Evolutionary conservation across 352 stramenopile species (phyloP), one percentile per base, ranked within the genome.

Genomic region (Peronospora tabacina): DNA sequence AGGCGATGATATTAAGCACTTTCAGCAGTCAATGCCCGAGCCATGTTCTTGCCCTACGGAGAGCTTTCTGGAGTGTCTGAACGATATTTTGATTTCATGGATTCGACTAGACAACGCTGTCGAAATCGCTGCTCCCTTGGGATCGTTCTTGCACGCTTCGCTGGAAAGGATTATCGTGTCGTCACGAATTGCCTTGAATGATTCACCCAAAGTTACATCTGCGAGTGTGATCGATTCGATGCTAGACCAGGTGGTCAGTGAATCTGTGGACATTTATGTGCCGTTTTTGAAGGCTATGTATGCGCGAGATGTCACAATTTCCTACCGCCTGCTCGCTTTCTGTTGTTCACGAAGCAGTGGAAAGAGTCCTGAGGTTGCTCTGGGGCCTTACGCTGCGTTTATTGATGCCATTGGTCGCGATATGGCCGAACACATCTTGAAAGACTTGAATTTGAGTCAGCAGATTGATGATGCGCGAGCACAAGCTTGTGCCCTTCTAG

Each of bases 51-150:
- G 71, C 17, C 76, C 76, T 0, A 81, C 76, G 0, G 76, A 90
- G 44, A 75, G 70, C 17, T 91, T 91, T 40, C 41, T 91, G 15
- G 77, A 89, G 53, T 85, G 72, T 7, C 58, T 90, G 30, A 90
- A 90, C 46, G 79, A 90, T 46, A 85, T 90, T 58, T 57, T 90
- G 15, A 87, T 87, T 56, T 87, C 70, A 24, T 90, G 80, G 80
- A 87, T 85, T 57, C 76, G 77, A 3, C 74, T 86, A 63, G 66
- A 83, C 29, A 91, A 85, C 39, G 75, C 75, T 1, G 61, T 83
- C 7, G 77, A 87, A 40, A 63, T 91, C 8, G 75, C 77, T 32
- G 62, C 62, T 10, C 57, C 70, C 1, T 48, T 90, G 7, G 80
- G 80, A 4, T 69, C 71, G 0, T 90, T 85, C 42, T 48, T 90